Base-by-base conservation (phyloP, 2,329 filamentous ascomycete species). In the Diplodia scrobiculata region DNA sequence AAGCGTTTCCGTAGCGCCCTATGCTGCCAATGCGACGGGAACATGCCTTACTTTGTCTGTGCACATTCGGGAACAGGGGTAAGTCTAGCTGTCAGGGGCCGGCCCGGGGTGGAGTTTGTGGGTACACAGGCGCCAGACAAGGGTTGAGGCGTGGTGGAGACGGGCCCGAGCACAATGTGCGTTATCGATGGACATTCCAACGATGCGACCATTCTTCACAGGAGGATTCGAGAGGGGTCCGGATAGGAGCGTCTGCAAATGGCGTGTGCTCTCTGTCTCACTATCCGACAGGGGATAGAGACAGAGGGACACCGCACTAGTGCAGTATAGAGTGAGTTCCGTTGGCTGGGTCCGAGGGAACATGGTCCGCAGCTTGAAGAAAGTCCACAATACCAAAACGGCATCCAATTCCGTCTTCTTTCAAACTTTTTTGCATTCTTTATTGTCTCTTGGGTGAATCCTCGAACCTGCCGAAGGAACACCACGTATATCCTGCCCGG, bases 151-250 rank as follows among this genome's bases (percentile, higher is more conserved):
- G 38, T 25, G 38, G 21, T 47, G 19, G 21, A 32, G 29, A 11
- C 29, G 38, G 54, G 55, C 45, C 55, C 55, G 55, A 60, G 55
- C 55, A 60, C 55, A 38, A 60, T 41, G 55, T 48, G 38, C 38
- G 25, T 60, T 41, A 48, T 60, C 55, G 38, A 60, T 41, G 38
- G 14, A 19, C 2, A 60, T 32, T 19, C 45, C 38, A 60, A 32
- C 45, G 38, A 25, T 27, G 34, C 55, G 36, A 60, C 38, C 5
- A 38, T 6, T 14, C 10, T 48, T 25, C 21, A 60, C 19, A 60
- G 55, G 38, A 60, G 21, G 4, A 29, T 19, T 32, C 5, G 5
- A 60, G 55, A 45, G 41, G 41, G 41, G 41, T 10, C 41, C 41
- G 41, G 38, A 60, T 32, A 48, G 55, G 38, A 48, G 55, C 25